Conservation (phyloP, 106 monocot species). For the Alisma plantagoaquatica region DNA sequence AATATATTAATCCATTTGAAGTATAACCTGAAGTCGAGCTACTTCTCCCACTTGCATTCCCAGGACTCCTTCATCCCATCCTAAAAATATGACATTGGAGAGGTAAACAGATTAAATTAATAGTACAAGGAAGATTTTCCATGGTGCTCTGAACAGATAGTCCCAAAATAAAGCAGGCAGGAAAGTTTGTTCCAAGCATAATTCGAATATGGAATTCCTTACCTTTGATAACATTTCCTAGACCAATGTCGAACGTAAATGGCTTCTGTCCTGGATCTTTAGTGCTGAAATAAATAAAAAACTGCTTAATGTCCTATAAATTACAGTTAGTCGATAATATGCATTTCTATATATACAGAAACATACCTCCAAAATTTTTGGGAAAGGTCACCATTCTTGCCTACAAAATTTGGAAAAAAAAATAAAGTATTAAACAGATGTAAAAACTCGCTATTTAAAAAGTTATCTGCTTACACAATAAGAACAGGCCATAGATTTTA, state of each 20-base stretch:
- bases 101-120: not conserved
- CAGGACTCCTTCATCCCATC: constrained; percentile 87
- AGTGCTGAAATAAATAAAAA: constrained; percentile 66
- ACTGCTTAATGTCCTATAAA: no score
- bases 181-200: not conserved
- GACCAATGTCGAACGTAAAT: constrained; percentile 82
- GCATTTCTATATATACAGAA: not conserved
- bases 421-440: no score
- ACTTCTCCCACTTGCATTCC: constrained; percentile 76
- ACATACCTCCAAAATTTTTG: constrained; percentile 92
- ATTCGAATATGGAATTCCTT: not conserved
- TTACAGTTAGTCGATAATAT: not conserved
- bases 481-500: no score
- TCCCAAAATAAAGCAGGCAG: not conserved
- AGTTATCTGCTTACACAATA: no score
- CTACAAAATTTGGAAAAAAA: constrained; percentile 38
- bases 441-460: no score
- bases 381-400: constrained; percentile 81
- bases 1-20: no score
- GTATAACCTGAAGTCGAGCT: constrained; percentile 76
- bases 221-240: constrained; percentile 92
- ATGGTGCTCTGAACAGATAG: not conserved
- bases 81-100: constrained; percentile 17
- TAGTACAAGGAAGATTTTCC: not conserved
- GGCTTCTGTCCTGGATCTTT: constrained; percentile 92